Evolutionary conservation across 495 filamentous ascomycete genomes (phyloP).

Genomic region (Arthonia radiata): DNA sequence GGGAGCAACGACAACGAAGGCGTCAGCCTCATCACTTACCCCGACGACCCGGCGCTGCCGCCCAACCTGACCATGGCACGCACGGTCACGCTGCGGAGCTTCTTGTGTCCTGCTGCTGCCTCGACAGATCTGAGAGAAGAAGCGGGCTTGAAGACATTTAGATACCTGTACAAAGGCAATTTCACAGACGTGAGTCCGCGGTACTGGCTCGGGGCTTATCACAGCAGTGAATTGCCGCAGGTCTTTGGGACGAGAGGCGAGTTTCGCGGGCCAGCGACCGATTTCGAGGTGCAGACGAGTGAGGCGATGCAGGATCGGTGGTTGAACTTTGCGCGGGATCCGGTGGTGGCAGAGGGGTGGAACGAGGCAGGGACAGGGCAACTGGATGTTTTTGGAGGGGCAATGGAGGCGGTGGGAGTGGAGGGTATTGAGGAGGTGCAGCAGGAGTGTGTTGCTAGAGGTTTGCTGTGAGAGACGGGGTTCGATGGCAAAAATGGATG

Average conservation of each 20-base stretch:
- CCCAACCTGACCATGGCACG: slow-evolving; percentile 3
- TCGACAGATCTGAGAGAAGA: too few species aligned
- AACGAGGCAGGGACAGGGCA: too few species aligned
- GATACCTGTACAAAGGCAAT: slow-evolving; percentile 23
- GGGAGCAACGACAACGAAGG: slow-evolving; percentile 13
- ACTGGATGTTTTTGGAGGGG: too few species aligned
- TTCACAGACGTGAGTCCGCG: slow-evolving; percentile 19
- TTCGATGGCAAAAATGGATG: too few species aligned
- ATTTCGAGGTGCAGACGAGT: slow-evolving; percentile 13
- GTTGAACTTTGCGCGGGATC: slow-evolving; percentile 9
- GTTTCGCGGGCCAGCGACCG: slow-evolving; percentile 9
- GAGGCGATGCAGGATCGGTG: slow-evolving; percentile 18
- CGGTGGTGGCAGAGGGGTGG: too few species aligned
- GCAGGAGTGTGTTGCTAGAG: too few species aligned
- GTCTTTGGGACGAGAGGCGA: slow-evolving; percentile 17
- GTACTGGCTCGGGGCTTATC: slow-evolving; percentile 19
- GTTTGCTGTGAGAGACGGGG: too few species aligned
- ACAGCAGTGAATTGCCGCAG: slow-evolving; percentile 19
- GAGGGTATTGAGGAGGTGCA: too few species aligned
- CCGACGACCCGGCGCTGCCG: slow-evolving; percentile 1
- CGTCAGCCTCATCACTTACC: slow-evolving; percentile 11
- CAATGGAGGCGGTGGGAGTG: too few species aligned
- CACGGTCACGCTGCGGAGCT: slow-evolving; percentile 1
- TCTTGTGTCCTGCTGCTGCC: slow-evolving; percentile 5
- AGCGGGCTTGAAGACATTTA: slow-evolving; percentile 13